Conservation (phyloP, 2,329 filamentous ascomycete species). For the Scleromitrula shiraiana region DNA sequence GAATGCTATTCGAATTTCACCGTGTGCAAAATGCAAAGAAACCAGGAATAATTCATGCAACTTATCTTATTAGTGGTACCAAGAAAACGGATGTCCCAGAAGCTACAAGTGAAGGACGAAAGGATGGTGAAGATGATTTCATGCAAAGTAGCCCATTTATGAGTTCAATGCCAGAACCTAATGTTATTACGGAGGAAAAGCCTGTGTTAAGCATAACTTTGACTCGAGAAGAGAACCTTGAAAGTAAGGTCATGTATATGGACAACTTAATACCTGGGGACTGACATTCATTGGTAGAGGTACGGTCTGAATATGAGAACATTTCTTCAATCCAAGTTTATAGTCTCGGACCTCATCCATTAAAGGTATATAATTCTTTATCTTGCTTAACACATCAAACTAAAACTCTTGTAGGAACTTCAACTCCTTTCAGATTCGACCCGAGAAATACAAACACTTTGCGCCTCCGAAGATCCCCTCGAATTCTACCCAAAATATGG, state of each 20-base stretch:
- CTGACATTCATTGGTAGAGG: slow-evolving; percentile 39
- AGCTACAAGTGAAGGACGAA: slow-evolving; percentile 32
- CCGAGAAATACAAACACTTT: slow-evolving; percentile 50
- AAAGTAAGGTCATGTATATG: slow-evolving; percentile 41
- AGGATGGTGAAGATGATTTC: slow-evolving; percentile 57
- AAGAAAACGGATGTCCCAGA: slow-evolving; percentile 37
- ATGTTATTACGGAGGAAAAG: slow-evolving; percentile 42
- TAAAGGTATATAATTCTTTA: slow-evolving; percentile 43
- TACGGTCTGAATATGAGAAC: slow-evolving; percentile 60
- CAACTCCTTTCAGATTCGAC: slow-evolving; percentile 64
- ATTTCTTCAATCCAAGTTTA: slow-evolving; percentile 80
- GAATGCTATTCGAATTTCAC: slow-evolving; percentile 84
- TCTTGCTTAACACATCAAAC: not conserved
- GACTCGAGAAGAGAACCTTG: slow-evolving; percentile 63
- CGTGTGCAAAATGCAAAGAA: slow-evolving; percentile 67
- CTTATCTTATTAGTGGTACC: slow-evolving; percentile 77
- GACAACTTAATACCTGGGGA: not conserved
- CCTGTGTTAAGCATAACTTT: slow-evolving; percentile 55
- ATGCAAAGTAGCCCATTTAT: slow-evolving; percentile 62
- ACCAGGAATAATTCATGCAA: slow-evolving; percentile 72
- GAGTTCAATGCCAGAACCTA: slow-evolving; percentile 55
- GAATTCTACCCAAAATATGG: slow-evolving; percentile 57
- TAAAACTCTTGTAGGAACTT: slow-evolving; percentile 40
- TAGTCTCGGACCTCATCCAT: slow-evolving; percentile 63
- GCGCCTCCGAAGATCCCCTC: slow-evolving; percentile 50